Evolutionary conservation across 352 stramenopile genomes (phyloP), one percentile per base, ranked within the genome.

Genomic region (Phytophthora kernoviae): DNA sequence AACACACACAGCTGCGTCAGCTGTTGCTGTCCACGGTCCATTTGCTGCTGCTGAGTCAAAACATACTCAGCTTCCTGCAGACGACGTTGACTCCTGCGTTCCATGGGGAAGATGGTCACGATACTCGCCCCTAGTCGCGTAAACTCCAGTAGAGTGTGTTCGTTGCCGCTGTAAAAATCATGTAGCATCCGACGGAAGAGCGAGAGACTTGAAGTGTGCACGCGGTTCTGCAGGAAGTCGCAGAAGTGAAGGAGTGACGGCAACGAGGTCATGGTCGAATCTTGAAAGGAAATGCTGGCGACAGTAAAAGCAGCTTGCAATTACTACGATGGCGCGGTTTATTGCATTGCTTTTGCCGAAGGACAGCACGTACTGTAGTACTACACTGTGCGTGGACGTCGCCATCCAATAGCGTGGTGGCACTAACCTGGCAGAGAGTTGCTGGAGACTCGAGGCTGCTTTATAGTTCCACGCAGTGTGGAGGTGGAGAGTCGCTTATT

Each of bases 111-210:
- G 33, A 80, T 51, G 1, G 54, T 32, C n/a, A 80, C 43, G 39
- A 80, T 41, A 41, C 52, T 73, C 26, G 68, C 71, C 15, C 68
- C 55, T 1, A 77, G 54, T 4, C 69, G 64, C 15, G 75, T 50
- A 24, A 80, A 80, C 18, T 77, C 64, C 24, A 58, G 30, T 34
- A 80, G 46, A 18, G 64, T 80, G 22, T 62, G 59, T 21, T 75
- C 68, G 12, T 66, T 60, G 26, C 58, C 59, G 10, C 27, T 37
- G 24, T 43, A 64, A 37, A 68, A 77, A 36, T 79, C 71, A 18
- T n/a, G 15, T 9, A 71, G 20, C 22, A 79, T 70, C 32, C 56
- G 63, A 39, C 64, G 59, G 32, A 79, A 37, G 30, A 79, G 48
- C 44, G 36, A 12, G 4, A 79, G 33, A 33, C 50, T 77, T 24